A percentile compares a stretch with the other conserved stretches of the same genome.
Conservation (phyloP, 2,329 filamentous ascomycete species). For the Xylaria digitata region DNA sequence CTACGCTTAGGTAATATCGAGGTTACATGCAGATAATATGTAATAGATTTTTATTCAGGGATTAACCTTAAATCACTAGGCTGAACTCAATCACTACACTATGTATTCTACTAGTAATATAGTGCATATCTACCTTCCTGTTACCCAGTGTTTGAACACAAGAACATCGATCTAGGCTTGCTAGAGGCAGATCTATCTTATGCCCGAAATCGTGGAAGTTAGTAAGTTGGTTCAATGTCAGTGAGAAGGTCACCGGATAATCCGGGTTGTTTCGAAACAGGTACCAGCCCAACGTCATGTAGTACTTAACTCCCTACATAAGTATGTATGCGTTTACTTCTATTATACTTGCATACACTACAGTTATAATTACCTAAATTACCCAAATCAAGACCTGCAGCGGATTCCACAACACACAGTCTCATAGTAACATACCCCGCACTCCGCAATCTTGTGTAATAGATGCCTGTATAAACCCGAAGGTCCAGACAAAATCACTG, state of each 20-base stretch:
- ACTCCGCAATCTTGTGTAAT: slow-evolving; percentile 9
- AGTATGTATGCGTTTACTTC: no score
- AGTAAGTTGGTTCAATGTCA: no score
- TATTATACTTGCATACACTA: no score
- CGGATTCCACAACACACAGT: slow-evolving; percentile 1
- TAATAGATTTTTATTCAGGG: slow-evolving; percentile 2
- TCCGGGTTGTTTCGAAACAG: background rate
- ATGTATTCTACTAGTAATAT: no score
- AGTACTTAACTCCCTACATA: no score
- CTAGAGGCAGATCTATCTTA: no score
- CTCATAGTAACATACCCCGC: slow-evolving; percentile 22
- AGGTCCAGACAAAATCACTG: background rate
- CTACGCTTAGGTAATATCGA: background rate
- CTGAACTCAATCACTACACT: no score
- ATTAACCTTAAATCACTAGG: no score
- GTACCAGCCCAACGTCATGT: background rate
- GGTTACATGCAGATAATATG: background rate
- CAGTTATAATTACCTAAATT: background rate
- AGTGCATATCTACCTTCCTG: no score
- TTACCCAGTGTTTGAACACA: no score
- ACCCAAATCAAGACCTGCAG: slow-evolving; percentile 8
- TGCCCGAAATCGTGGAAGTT: no score
- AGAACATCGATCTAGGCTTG: no score
- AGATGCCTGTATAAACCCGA: background rate
- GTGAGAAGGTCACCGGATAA: background rate